A percentile compares a stretch with the other conserved stretches of the same genome.
Conservation (phyloP, 2,329 filamentous ascomycete species). For the Sarocladium strictum region DNA sequence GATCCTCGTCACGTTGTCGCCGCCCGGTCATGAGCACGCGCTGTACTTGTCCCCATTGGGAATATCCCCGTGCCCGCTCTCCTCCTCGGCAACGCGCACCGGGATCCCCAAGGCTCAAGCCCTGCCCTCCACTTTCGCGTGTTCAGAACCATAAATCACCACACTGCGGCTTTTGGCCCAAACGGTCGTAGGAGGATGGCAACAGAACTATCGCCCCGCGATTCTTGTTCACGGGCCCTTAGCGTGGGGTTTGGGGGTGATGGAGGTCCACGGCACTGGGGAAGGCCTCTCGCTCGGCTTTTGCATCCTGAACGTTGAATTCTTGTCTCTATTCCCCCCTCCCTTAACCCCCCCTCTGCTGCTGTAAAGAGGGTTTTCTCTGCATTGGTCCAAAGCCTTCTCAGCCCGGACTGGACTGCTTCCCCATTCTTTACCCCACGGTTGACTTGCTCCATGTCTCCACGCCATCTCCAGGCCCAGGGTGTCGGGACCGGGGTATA, state of each 20-base stretch:
- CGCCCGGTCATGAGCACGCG: neutral
- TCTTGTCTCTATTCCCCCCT: too few relatives aligned
- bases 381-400: too few relatives aligned
- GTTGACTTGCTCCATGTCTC: neutral
- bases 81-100: neutral
- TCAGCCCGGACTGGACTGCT: too few relatives aligned
- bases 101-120: too few relatives aligned
- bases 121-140: too few relatives aligned
- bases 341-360: too few relatives aligned
- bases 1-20: neutral
- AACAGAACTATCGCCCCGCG: neutral
- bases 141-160: too few relatives aligned
- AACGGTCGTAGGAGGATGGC: neutral
- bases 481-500: neutral
- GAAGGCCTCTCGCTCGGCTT: too few relatives aligned
- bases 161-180: neutral
- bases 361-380: too few relatives aligned
- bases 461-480: neutral
- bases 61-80: conserved; percentile 5
- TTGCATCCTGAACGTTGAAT: too few relatives aligned
- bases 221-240: neutral
- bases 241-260: neutral
- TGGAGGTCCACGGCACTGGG: neutral
- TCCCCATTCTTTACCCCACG: neutral
- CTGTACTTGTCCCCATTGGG: neutral